Percentiles rank a stretch among this genome's conserved stretches.
Evolutionary conservation across 208 protist genomes (phyloP).

Genomic region (Trypanosoma brucei): DNA sequence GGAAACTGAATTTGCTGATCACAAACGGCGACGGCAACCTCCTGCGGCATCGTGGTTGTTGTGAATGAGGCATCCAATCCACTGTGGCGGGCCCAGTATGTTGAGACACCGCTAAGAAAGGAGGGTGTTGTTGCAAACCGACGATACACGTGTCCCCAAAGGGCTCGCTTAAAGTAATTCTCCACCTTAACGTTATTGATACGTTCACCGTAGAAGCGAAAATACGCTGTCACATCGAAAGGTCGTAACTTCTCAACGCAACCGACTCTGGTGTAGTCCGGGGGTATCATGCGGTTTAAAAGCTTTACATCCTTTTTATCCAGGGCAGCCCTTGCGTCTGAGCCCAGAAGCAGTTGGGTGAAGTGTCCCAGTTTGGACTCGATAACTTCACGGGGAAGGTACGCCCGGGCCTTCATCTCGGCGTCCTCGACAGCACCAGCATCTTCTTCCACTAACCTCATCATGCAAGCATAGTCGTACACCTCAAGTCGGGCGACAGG

Average conservation of each 20-base stretch:
- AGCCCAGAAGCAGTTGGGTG: slow-evolving; percentile 36
- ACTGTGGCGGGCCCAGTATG: slow-evolving; percentile 80
- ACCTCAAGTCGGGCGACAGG: slow-evolving; percentile 61
- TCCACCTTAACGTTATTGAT: slow-evolving; percentile 28
- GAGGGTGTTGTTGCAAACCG: slow-evolving; percentile 73
- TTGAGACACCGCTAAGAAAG: slow-evolving; percentile 65
- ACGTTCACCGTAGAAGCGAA: slow-evolving; percentile 78
- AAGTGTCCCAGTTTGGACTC: slow-evolving; percentile 53
- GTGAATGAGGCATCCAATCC: slow-evolving; percentile 45
- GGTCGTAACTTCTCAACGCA: slow-evolving; percentile 76
- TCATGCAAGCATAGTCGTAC: slow-evolving; percentile 86
- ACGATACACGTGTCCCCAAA: slow-evolving; percentile 80
- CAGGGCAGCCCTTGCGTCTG: slow-evolving; percentile 21
- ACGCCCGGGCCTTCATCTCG: slow-evolving; percentile 75
- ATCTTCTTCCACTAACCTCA: slow-evolving; percentile 84
- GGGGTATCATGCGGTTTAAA: slow-evolving; percentile 61
- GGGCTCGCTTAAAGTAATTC: slow-evolving; percentile 52
- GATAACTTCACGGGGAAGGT: slow-evolving; percentile 54
- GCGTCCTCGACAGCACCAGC: slow-evolving; percentile 47
- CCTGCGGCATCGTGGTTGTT: slow-evolving; percentile 52
- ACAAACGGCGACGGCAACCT: slow-evolving; percentile 66
- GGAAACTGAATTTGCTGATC: slow-evolving; percentile 75
- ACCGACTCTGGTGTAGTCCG: slow-evolving; percentile 70
- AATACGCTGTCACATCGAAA: slow-evolving; percentile 67
- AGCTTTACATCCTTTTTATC: slow-evolving; percentile 83